Base-by-base conservation (phyloP, 2,329 filamentous ascomycete genomes). In the Scytalidium sp. region DNA sequence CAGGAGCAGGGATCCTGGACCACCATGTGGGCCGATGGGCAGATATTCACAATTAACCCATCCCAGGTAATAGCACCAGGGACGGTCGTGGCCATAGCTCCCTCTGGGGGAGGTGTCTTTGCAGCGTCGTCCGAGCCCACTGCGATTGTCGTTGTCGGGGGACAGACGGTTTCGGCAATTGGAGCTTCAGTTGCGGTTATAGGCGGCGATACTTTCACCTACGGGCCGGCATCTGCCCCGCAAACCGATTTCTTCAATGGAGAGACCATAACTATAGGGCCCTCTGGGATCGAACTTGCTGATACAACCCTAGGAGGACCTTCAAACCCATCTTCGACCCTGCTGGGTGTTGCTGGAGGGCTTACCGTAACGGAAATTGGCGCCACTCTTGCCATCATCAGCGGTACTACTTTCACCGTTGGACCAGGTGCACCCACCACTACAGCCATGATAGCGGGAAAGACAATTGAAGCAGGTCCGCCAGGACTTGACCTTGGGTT, bases 401-500 rank as follows among this genome's bases (percentile, higher is more conserved):
- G 70, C 29, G 74, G 74, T 27, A 65, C 65, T 2, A 80, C 75
- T 0, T 81, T 79, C 56, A 77, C 73, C 1, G 64, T 83, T 44
- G 78, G 78, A 0, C 68, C 74, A 0, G 70, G 68, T 10, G 66
- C 68, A 2, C 62, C 61, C n/a, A 60, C 61, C 10, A 73, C 66
- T 1, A 80, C 73, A 0, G 75, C 73, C 1, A 66, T 75, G 1
- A 65, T 80, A 3, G 74, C 70, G 5, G 74, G 75, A 1, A 69
- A 81, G 60, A 78, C 70, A 0, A 64, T 84, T 22, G 78, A 72
- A 0, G 72, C 81, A 40, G 76, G 72, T 1, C 71, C 79, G 0
- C 61, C 60, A 2, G 80, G 79, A n/a, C 65, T 83, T 1, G 50
- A 45, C 3, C 43, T 60, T 13, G 53, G 47, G n/a, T 19, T 13